These are phyloP conservation scores for Cordia subcordata DNA, from an alignment of 257 asterid genomes.

Conservation along the genomic window DNA sequence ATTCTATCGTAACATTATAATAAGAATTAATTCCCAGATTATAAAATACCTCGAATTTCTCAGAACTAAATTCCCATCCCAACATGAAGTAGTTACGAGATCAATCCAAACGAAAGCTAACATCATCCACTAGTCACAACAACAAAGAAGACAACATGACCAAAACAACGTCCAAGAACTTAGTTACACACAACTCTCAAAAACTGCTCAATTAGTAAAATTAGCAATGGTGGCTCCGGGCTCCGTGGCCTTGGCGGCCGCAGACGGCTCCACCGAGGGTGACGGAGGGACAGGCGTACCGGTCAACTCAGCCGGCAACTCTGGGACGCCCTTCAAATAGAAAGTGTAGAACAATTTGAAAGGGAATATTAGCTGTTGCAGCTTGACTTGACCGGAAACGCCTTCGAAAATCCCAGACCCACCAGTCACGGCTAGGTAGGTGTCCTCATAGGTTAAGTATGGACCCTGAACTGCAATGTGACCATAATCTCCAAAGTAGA, in stretches of 20 bases:
- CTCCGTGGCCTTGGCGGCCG: slow-evolving; percentile 83
- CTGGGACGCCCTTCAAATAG: slow-evolving; percentile 78
- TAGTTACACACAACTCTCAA: background rate
- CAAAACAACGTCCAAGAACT: too few relatives aligned
- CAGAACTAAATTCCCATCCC: too few relatives aligned
- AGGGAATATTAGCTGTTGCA: slow-evolving; percentile 78
- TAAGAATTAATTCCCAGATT: too few relatives aligned
- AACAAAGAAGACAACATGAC: too few relatives aligned
- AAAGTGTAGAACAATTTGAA: slow-evolving; percentile 88
- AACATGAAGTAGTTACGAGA: too few relatives aligned
- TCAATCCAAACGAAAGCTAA: background rate
- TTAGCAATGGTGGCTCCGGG: slow-evolving; percentile 58
- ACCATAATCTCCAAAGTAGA: slow-evolving; percentile 92
- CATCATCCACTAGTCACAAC: background rate
- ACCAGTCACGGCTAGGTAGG: slow-evolving; percentile 82
- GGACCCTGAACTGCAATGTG: slow-evolving; percentile 88
- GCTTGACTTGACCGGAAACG: slow-evolving; percentile 87
- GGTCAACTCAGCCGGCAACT: slow-evolving; percentile 67
- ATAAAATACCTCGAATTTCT: too few relatives aligned
- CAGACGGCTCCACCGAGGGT: slow-evolving; percentile 58
- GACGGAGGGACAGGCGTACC: slow-evolving; percentile 70
- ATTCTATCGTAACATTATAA: too few relatives aligned
- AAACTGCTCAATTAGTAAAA: slow-evolving; percentile 34
- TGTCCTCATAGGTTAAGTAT: slow-evolving; percentile 78
- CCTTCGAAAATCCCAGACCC: slow-evolving; percentile 95